Percentiles rank a stretch among this genome's conserved stretches.
These are phyloP conservation scores for Pistacia atlantica DNA, from an alignment of 345 rosid genomes.

Conservation along the genomic window DNA sequence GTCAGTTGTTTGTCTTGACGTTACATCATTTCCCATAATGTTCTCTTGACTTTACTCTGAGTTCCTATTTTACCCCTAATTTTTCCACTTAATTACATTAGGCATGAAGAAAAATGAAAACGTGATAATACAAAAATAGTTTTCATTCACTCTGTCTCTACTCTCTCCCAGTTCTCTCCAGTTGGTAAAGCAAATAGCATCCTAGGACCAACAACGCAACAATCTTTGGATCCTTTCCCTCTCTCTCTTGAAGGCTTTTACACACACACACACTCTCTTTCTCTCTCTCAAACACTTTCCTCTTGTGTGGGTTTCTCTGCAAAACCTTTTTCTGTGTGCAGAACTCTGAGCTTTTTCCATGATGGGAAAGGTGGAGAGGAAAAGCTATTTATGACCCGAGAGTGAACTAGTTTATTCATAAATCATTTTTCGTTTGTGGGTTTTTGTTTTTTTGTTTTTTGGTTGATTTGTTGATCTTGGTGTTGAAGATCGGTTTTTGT, in stretches of 20 bases:
- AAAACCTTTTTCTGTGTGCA: slow-evolving; percentile 8
- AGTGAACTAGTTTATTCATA: neutral
- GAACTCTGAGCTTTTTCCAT: slow-evolving; percentile 14
- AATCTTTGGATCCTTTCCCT: slow-evolving; percentile 22
- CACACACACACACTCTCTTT: neutral
- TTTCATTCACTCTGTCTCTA: slow-evolving; percentile 2
- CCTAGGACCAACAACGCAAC: slow-evolving; percentile 1
- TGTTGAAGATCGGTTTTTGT: slow-evolving; percentile 28
- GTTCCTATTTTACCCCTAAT: slow-evolving; percentile 11
- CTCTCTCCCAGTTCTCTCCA: slow-evolving; percentile 7
- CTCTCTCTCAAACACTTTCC: slow-evolving; percentile 15
- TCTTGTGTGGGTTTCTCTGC: slow-evolving; percentile 28
- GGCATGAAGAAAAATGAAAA: neutral
- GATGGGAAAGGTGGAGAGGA: neutral
- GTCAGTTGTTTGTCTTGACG: neutral
- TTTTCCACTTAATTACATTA: neutral
- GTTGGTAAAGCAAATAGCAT: slow-evolving; percentile 7
- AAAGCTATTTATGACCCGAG: slow-evolving; percentile 17
- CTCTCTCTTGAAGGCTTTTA: neutral
- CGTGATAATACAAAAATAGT: slow-evolving; percentile 1
- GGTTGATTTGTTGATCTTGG: neutral
- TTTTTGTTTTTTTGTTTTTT: neutral
- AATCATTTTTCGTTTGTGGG: neutral
- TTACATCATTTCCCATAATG: neutral
- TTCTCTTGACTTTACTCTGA: neutral